These are phyloP conservation scores for Globisporangium acanthophoron DNA, from an alignment of 352 stramenopile species.

Conservation along the genomic window DNA sequence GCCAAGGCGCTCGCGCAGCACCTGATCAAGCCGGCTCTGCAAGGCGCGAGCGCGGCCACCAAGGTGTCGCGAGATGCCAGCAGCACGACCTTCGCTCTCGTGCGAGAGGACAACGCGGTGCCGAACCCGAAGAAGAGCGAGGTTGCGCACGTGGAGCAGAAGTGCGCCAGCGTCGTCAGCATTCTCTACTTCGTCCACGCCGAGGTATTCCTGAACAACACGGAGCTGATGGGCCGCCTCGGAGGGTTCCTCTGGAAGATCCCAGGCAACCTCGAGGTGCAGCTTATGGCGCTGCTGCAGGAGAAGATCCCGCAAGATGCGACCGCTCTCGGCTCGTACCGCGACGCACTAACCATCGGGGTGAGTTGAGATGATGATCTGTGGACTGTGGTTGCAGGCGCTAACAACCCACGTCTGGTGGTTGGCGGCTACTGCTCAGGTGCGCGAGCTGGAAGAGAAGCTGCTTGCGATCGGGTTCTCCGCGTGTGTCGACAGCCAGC, in stretches of 20 bases:
- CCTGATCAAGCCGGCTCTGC: slow-evolving; percentile 51
- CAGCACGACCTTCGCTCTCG: slow-evolving; percentile 20
- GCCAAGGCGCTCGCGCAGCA: slow-evolving; percentile 41
- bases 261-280: slow-evolving; percentile 60
- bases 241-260: slow-evolving; percentile 64
- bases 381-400: neutral
- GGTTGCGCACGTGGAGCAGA: slow-evolving; percentile 22
- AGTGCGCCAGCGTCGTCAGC: slow-evolving; percentile 36
- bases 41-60: slow-evolving; percentile 12
- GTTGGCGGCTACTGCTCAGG: slow-evolving; percentile 15
- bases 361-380: slow-evolving; percentile 17
- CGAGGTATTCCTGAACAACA: slow-evolving; percentile 37
- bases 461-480: slow-evolving; percentile 43
- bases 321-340: slow-evolving; percentile 38
- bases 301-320: slow-evolving; percentile 67
- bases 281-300: slow-evolving; percentile 55
- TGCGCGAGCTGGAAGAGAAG: slow-evolving; percentile 42
- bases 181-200: slow-evolving; percentile 52
- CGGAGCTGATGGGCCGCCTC: slow-evolving; percentile 45
- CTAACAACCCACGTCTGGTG: neutral
- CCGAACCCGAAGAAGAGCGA: slow-evolving; percentile 13
- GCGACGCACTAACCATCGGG: slow-evolving; percentile 28
- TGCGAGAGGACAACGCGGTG: slow-evolving; percentile 1
- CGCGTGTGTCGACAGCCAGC: slow-evolving; percentile 43
- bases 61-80: slow-evolving; percentile 22